Evolutionary conservation across 257 asterid species (phyloP), one percentile per base, ranked within the genome.

Genomic region (Fraxinus pennsylvanica): DNA sequence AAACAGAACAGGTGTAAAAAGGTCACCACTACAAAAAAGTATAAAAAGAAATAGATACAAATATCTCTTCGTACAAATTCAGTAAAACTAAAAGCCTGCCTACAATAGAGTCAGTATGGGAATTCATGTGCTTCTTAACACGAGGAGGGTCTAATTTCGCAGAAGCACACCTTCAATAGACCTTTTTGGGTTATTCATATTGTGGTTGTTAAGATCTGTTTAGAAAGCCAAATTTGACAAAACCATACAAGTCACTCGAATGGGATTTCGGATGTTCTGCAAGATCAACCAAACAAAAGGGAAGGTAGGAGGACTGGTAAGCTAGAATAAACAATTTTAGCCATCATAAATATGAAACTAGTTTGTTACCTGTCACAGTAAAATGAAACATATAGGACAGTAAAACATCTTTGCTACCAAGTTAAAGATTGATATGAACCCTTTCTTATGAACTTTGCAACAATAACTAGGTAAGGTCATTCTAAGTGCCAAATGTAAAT

Each of bases 401-500:
- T 1, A 22, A 63, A 27, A 63, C 15, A 63, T 63, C 10, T 27
- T 63, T 66, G n/a, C n/a, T 65, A 33, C 61, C 47, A 25, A 27
- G 14, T 66, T 2, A 9, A 52, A 66, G 74, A 12, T 47, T 63
- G 74, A 76, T 13, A 69, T 61, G 32, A n/a, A 4, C 30, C 12
- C 22, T 61, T 50, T 36, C 68, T 76, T 59, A 3, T 68, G 43
- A 19, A 22, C 75, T 6, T 68, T 9, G 70, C 4, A 25, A 19
- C 12, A 14, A 68, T 29, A 63, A 63, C 69, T 19, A 13, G n/a
- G 8, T 7, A 35, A 39, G 59, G 54, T 33, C 15, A 9, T 33
- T 39, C 66, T 38, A 74, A 74, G 43, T 71, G 43, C 63, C 71
- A 75, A 39, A 30, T 59, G 45, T 54, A 68, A 15, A 54, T 66